phyloP scores from a whole-genome alignment of 2,329 filamentous ascomycete species.

The Rachicladosporium sp. region DNA sequence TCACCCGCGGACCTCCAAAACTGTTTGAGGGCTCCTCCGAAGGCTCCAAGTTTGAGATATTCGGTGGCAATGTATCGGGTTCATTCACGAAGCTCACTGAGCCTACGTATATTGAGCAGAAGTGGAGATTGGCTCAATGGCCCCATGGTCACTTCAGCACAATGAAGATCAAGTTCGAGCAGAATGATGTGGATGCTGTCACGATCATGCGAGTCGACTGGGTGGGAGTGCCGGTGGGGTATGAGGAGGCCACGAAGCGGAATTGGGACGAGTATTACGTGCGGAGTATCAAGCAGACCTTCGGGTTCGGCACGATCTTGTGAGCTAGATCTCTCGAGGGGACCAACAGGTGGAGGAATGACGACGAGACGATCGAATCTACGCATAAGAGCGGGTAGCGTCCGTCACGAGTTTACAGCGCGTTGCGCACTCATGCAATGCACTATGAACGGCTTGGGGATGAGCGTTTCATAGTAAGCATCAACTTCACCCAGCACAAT shows the following conservation, averaged over 20 bases:
- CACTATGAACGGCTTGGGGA: too few relatives aligned
- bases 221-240: slow-evolving; percentile 84
- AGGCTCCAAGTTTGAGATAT: slow-evolving; percentile 87
- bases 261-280: slow-evolving; percentile 98
- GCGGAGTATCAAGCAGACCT: slow-evolving; percentile 39
- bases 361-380: too few relatives aligned
- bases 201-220: slow-evolving; percentile 92
- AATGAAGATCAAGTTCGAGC: slow-evolving; percentile 86
- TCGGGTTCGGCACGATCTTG: slow-evolving; percentile 39
- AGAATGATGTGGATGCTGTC: slow-evolving; percentile 88
- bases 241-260: slow-evolving; percentile 89
- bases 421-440: too few relatives aligned
- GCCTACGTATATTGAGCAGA: slow-evolving; percentile 81
- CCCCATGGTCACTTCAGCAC: slow-evolving; percentile 78
- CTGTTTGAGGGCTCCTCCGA: slow-evolving; percentile 79
- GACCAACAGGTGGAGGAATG: too few relatives aligned
- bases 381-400: too few relatives aligned
- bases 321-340: slow-evolving; percentile 9
- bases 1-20: slow-evolving; percentile 81
- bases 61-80: slow-evolving; percentile 86
- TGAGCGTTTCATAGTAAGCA: too few relatives aligned
- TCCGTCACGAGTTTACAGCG: too few relatives aligned
- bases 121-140: slow-evolving; percentile 91
- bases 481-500: too few relatives aligned
- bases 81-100: slow-evolving; percentile 71